Conservation (phyloP, 441 rosid genomes). For the Raphanus hybrid region DNA sequence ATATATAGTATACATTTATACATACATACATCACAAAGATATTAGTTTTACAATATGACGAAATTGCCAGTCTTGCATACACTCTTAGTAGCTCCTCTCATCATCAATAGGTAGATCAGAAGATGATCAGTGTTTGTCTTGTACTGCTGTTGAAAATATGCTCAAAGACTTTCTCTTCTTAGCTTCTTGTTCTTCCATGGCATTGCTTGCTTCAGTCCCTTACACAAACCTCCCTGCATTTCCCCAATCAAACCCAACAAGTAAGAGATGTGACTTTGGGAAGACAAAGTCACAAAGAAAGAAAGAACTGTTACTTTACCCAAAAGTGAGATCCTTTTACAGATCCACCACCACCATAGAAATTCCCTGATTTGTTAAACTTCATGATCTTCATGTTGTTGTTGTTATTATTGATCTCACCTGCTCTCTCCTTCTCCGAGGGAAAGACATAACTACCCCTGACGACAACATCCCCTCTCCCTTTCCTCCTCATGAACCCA, state of each 20-base stretch:
- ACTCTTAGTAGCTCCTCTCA: conserved; percentile 15
- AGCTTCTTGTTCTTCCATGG: conserved; percentile 67
- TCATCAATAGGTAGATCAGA: conserved; percentile 11
- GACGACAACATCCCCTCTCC: conserved; percentile 48
- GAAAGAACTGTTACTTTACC: conserved; percentile 53
- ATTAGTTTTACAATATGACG: conserved; percentile 20
- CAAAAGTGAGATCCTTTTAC: conserved; percentile 64
- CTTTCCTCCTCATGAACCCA: conserved; percentile 59
- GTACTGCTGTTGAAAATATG: neutral
- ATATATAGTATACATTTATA: neutral
- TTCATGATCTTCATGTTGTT: conserved; percentile 48
- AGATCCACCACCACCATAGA: conserved; percentile 38
- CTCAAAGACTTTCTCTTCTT: conserved; percentile 53
- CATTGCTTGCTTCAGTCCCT: conserved; percentile 69
- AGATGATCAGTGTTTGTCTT: conserved; percentile 16
- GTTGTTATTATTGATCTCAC: conserved; percentile 22
- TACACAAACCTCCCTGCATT: conserved; percentile 63
- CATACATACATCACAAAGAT: conserved; percentile 12
- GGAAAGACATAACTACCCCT: conserved; percentile 64
- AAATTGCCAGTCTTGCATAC: conserved; percentile 29
- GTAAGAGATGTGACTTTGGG: neutral
- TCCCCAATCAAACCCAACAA: conserved; percentile 25
- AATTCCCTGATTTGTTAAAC: conserved; percentile 57
- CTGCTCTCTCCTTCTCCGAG: conserved; percentile 52
- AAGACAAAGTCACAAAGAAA: neutral